Evolutionary conservation across 2,329 filamentous ascomycete genomes (phyloP), one percentile per base, ranked within the genome.

Genomic region (Colletotrichum destructivum): DNA sequence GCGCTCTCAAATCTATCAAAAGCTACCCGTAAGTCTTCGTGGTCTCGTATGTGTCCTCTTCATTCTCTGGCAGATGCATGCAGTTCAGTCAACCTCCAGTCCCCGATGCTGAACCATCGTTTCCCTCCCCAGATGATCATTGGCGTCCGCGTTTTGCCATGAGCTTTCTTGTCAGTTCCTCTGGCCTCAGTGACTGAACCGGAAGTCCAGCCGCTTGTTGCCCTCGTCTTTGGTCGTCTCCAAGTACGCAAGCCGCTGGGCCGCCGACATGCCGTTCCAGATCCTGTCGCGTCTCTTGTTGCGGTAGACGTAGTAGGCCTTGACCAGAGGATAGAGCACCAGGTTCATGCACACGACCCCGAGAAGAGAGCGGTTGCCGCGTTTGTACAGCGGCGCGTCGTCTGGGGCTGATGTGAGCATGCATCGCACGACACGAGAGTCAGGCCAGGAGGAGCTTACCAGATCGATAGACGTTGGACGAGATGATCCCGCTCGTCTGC

Each of bases 301-400:
- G n/a, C 81, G 78, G 71, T 75, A 77, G 7, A 81, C 74, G 67
- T 83, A 78, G 73, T 80, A 82, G 0, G 54, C 54, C 76, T 81
- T 81, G 11, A 79, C 77, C 4, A 76, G 35, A 1, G 76, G 35
- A 49, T 80, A 80, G 16, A 82, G 60, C 1, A 74, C 74, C 21
- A 80, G 76, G 56, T 82, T 81, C 74, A 78, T 77, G 62, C 76
- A 77, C 18, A 75, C 80, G n/a, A 90, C 82, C 0, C 75, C 85
- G n/a, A 92, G 82, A 1, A 91, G 77, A 0, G 86, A 82, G 52
- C 82, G 84, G 75, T 92, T 91, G 1, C 89, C 90, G 0, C 84
- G 82, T 7, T 82, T 79, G 74, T 91, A 91, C 4, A 83, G 79
- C 0, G 88, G 88, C 15, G 75, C 75, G 38, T 82, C 81, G 16